Conservation (phyloP, 306 rosid genomes). For the Cicer bijugum region DNA sequence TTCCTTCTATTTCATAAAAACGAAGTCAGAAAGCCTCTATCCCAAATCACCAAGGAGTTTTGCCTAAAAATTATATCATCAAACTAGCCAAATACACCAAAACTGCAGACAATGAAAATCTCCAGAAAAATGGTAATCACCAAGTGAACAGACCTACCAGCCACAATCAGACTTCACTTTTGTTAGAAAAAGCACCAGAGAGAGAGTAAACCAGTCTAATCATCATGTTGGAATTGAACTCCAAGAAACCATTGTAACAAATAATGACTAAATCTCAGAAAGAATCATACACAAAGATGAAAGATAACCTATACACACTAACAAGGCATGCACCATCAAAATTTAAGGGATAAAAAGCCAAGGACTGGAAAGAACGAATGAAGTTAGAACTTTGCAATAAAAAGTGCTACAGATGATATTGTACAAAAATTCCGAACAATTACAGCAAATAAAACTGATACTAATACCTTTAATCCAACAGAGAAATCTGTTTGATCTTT, state of each 20-base stretch:
- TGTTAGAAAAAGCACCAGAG: constrained; percentile 13
- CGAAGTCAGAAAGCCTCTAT: constrained; percentile 28
- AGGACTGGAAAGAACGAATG: constrained; percentile 16
- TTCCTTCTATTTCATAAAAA: constrained; percentile 14
- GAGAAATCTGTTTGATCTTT: constrained; percentile 82
- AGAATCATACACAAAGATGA: neutral
- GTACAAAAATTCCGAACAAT: constrained; percentile 37
- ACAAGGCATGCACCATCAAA: constrained; percentile 4
- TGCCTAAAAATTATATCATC: neutral
- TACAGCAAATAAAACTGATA: constrained; percentile 32
- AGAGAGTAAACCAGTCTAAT: constrained; percentile 2
- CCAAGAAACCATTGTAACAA: constrained; percentile 37
- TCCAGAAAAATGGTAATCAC: constrained; percentile 25
- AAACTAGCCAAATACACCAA: constrained; percentile 34
- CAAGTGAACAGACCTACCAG: constrained; percentile 36
- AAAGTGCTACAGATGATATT: constrained; percentile 24
- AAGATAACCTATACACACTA: constrained; percentile 10
- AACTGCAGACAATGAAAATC: constrained; percentile 27
- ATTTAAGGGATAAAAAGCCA: constrained; percentile 43
- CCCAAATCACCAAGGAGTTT: constrained; percentile 11
- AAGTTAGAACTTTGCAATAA: constrained; percentile 26
- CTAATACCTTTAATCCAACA: constrained; percentile 77
- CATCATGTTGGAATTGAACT: constrained; percentile 38
- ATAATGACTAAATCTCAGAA: constrained; percentile 11
- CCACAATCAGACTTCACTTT: constrained; percentile 19